phyloP scores from a whole-genome alignment of 306 rosid genomes.

The Quercus aquifolioides region DNA sequence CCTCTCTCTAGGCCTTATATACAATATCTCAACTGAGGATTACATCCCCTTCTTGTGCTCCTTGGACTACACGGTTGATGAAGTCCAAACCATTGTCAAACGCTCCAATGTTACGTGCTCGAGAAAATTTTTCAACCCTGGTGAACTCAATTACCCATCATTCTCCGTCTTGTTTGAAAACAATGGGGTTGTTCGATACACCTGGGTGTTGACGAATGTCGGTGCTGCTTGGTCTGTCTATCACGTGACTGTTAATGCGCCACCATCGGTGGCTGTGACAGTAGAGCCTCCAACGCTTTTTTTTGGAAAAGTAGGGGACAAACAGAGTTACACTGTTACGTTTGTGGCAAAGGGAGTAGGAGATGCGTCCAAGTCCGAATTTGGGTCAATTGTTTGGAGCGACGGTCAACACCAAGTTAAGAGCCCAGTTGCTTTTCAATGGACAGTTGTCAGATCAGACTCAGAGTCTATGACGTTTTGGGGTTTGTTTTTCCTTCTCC shows the following conservation, averaged over 20 bases:
- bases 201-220: constrained; percentile 59
- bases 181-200: constrained; percentile 67
- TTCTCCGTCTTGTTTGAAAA: constrained; percentile 63
- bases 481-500: no score
- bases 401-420: constrained; percentile 56
- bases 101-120: constrained; percentile 47
- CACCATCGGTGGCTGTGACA: constrained; percentile 30
- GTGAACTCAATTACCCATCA: constrained; percentile 82
- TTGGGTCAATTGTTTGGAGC: constrained; percentile 75
- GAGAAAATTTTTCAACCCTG: constrained; percentile 49
- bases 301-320: constrained; percentile 58
- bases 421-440: constrained; percentile 71
- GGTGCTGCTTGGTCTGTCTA: constrained; percentile 50
- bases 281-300: constrained; percentile 62
- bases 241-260: constrained; percentile 39
- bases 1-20: constrained; percentile 72
- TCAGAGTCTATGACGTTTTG: no score
- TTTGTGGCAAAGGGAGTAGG: constrained; percentile 43
- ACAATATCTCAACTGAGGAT: constrained; percentile 48
- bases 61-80: constrained; percentile 48
- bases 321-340: constrained; percentile 54
- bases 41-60: constrained; percentile 75
- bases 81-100: constrained; percentile 55
- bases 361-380: constrained; percentile 30
- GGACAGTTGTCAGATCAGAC: constrained; percentile 24